Conservation (phyloP, 352 stramenopile species). For the Globisporangium middletonii region DNA sequence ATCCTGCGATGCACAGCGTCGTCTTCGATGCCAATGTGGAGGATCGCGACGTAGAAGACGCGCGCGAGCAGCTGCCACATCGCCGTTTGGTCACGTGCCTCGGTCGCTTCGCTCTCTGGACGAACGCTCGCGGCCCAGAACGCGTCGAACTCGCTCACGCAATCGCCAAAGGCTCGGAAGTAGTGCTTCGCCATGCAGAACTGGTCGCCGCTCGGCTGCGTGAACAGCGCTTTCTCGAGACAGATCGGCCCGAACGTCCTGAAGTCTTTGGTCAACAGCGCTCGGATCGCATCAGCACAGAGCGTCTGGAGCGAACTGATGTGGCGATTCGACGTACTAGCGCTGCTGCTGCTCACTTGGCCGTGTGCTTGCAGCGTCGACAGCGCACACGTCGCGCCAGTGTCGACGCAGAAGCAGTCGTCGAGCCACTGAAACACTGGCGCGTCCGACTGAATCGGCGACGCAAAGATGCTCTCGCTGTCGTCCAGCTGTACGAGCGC, state of each 20-base stretch:
- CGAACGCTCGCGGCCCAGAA: neutral
- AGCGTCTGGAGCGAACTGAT: constrained; percentile 40
- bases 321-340: constrained; percentile 15
- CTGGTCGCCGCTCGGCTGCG: constrained; percentile 16
- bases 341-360: constrained; percentile 1
- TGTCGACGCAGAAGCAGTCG: constrained; percentile 46
- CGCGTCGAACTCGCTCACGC: constrained; percentile 5
- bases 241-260: constrained; percentile 21
- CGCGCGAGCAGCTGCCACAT: constrained; percentile 26
- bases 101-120: constrained; percentile 2
- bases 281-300: constrained; percentile 25
- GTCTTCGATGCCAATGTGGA: constrained; percentile 46
- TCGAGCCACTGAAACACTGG: constrained; percentile 45
- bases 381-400: neutral
- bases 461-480: constrained; percentile 9
- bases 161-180: constrained; percentile 19
- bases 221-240: constrained; percentile 37
- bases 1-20: constrained; percentile 24
- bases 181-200: constrained; percentile 38
- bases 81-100: neutral
- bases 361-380: neutral
- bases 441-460: constrained; percentile 13
- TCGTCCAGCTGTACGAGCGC: constrained; percentile 12
- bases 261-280: constrained; percentile 29
- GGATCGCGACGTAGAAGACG: constrained; percentile 35